Conservation (phyloP, 805 yeast species). For the Zygotorulaspora florentina region DNA sequence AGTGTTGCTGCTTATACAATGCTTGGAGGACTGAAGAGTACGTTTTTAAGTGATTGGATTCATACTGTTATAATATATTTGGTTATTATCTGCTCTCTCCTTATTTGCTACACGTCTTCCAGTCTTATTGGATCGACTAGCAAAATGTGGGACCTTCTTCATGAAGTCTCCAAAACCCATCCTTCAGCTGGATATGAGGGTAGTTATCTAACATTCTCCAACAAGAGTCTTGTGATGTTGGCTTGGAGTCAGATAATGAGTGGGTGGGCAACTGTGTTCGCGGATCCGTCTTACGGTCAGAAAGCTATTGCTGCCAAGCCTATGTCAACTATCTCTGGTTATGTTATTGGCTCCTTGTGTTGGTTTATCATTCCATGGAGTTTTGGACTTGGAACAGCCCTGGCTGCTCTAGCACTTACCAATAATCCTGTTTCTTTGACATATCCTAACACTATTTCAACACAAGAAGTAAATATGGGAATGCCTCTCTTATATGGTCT, state of each 20-base stretch:
- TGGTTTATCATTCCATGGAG: conserved; percentile 35
- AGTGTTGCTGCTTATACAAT: conserved; percentile 43
- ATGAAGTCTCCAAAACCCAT: conserved; percentile 26
- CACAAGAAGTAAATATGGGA: conserved; percentile 36
- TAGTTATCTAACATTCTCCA: conserved; percentile 29
- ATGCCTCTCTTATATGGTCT: conserved; percentile 34
- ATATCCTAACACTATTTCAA: conserved; percentile 36
- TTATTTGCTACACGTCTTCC: conserved; percentile 32
- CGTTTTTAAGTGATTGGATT: conserved; percentile 45
- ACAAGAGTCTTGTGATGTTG: conserved; percentile 23
- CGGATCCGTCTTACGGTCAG: conserved; percentile 35
- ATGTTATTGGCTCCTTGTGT: conserved; percentile 32
- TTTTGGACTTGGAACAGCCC: conserved; percentile 30
- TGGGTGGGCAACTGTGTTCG: conserved; percentile 28
- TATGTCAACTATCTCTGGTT: conserved; percentile 29
- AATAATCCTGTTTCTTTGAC: conserved; percentile 33
- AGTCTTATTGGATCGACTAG: conserved; percentile 39
- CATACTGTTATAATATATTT: conserved; percentile 41
- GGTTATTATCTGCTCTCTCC: conserved; percentile 31
- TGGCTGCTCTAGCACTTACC: conserved; percentile 33
- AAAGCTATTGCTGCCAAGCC: conserved; percentile 38
- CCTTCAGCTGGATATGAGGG: conserved; percentile 31
- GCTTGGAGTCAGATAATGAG: conserved; percentile 25
- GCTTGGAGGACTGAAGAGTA: conserved; percentile 44
- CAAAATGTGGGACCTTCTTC: conserved; percentile 38